phyloP scores from a whole-genome alignment of 352 stramenopile genomes.

The Phytopythium vexans region DNA sequence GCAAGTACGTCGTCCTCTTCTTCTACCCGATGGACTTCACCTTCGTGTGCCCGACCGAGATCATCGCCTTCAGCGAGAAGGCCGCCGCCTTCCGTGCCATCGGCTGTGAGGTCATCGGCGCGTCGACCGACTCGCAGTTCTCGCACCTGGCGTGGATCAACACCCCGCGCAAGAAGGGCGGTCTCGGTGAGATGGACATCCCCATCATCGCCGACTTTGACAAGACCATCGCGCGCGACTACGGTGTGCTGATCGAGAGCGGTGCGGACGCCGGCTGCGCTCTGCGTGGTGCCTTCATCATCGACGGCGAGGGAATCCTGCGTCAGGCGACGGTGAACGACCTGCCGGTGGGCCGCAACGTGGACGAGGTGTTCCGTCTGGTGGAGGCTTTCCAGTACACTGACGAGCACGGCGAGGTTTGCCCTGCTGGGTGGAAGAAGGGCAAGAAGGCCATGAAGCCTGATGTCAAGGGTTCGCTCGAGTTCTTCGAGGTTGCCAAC shows the following conservation, averaged over 20 bases:
- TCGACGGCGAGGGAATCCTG: conserved; percentile 79
- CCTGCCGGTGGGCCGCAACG: conserved; percentile 83
- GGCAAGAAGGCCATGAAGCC: conserved; percentile 85
- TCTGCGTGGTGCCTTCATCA: conserved; percentile 90
- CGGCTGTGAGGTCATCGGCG: conserved; percentile 68
- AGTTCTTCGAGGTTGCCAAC: conserved; percentile 60
- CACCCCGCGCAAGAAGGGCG: conserved; percentile 86
- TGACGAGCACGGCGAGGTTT: conserved; percentile 90
- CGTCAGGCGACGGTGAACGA: conserved; percentile 89
- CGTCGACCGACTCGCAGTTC: conserved; percentile 88
- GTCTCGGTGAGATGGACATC: conserved; percentile 89
- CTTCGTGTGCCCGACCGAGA: conserved; percentile 91
- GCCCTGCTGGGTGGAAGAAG: conserved; percentile 91
- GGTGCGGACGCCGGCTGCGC: conserved; percentile 68
- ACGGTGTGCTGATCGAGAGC: conserved; percentile 80
- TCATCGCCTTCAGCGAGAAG: conserved; percentile 86
- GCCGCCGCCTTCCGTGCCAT: conserved; percentile 78
- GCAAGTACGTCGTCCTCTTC: conserved; percentile 91
- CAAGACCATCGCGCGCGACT: conserved; percentile 80
- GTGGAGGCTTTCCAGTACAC: conserved; percentile 91
- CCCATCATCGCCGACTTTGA: conserved; percentile 89
- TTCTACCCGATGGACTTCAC: conserved; percentile 93
- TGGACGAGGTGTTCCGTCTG: conserved; percentile 90
- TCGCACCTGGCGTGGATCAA: conserved; percentile 90
- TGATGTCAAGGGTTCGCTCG: conserved; percentile 67